Percentiles rank a stretch among this genome's conserved stretches.
phyloP scores from a whole-genome alignment of 371 early-diverging fungal species.

The Actinomortierella wolfii region DNA sequence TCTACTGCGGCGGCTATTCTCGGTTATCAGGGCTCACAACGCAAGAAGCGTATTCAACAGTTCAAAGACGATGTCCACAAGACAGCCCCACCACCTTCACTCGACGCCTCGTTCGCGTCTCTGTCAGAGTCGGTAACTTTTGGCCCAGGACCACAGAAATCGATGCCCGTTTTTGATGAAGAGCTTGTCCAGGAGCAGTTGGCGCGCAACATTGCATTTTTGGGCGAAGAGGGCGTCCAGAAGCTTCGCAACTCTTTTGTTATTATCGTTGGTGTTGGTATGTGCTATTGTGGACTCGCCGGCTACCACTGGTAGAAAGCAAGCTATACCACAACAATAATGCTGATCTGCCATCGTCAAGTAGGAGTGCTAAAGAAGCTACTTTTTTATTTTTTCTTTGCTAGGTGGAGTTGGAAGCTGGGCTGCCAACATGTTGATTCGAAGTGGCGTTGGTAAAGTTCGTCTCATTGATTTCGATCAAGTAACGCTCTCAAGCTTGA shows the following conservation, averaged over 20 bases:
- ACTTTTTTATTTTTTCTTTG: background rate
- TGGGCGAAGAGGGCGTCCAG: conserved; percentile 79
- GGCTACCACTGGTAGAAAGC: too few relatives aligned
- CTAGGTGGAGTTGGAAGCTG: conserved; percentile 90
- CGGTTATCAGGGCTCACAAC: conserved; percentile 27
- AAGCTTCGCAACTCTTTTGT: conserved; percentile 79
- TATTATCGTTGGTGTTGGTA: conserved; percentile 89
- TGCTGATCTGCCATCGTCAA: too few relatives aligned
- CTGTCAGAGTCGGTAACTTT: background rate
- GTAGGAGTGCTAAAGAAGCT: too few relatives aligned
- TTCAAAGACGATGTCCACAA: conserved; percentile 35
- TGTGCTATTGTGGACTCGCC: too few relatives aligned
- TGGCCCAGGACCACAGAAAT: background rate
- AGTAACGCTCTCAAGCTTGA: conserved; percentile 88
- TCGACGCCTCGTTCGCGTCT: conserved; percentile 2
- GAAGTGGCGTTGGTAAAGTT: conserved; percentile 87
- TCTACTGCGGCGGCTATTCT: conserved; percentile 39
- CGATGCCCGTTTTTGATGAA: conserved; percentile 52
- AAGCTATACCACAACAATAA: too few relatives aligned
- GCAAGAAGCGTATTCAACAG: conserved; percentile 23
- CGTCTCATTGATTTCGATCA: conserved; percentile 96
- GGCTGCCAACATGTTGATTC: conserved; percentile 88
- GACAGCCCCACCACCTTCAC: conserved; percentile 32
- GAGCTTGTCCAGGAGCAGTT: conserved; percentile 84
- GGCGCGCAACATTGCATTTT: conserved; percentile 80